phyloP scores from a whole-genome alignment of 2,329 filamentous ascomycete species.

The Polytolypa hystricis region DNA sequence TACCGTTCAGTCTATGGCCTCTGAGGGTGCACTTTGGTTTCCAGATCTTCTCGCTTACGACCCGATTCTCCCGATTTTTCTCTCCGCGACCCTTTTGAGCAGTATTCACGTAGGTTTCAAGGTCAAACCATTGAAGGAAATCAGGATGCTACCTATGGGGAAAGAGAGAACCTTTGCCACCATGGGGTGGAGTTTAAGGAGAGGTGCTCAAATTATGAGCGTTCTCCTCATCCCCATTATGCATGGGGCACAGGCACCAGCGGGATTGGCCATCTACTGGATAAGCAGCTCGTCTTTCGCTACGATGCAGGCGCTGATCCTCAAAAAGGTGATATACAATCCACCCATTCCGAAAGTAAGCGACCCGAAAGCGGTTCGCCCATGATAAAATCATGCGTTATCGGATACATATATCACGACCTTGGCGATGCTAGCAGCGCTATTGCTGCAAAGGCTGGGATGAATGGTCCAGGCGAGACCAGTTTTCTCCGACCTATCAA shows the following conservation, averaged over 20 bases:
- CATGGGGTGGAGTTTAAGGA: too few relatives aligned
- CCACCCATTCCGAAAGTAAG: constrained; percentile 22
- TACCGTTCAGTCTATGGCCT: constrained; percentile 40
- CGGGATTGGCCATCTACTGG: constrained; percentile 41
- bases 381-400: too few relatives aligned
- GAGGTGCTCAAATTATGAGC: constrained; percentile 27
- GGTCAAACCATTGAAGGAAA: too few relatives aligned
- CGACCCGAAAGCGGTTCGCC: too few relatives aligned
- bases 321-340: constrained; percentile 31
- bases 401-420: too few relatives aligned
- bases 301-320: constrained; percentile 27
- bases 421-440: too few relatives aligned
- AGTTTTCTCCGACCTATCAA: too few relatives aligned
- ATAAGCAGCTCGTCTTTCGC: constrained; percentile 35
- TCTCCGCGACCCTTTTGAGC: constrained; percentile 39
- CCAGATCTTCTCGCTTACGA: constrained; percentile 45
- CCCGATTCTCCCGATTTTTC: constrained; percentile 38
- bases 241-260: constrained; percentile 27
- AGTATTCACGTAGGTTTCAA: constrained; percentile 30
- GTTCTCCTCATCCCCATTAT: constrained; percentile 29
- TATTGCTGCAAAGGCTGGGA: too few relatives aligned
- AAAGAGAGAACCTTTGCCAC: constrained; percentile 3
- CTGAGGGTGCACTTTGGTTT: constrained; percentile 52
- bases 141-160: too few relatives aligned
- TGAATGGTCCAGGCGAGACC: too few relatives aligned